Conservation (phyloP, 2,329 filamentous ascomycete genomes). For the Cadophora malorum region DNA sequence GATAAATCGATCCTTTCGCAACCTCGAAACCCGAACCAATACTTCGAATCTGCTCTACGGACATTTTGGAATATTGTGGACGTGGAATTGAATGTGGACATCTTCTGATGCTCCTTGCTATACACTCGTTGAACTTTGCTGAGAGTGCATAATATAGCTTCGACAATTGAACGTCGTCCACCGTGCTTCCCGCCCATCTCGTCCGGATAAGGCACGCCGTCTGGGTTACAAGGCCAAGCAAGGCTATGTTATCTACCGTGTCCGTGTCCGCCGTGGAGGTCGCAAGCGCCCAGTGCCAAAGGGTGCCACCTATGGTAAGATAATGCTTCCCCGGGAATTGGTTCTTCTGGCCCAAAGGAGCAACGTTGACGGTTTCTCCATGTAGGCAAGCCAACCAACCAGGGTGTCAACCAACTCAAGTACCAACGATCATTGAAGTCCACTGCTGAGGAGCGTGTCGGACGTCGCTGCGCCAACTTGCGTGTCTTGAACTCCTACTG, state of each 20-base stretch:
- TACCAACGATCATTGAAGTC: slow-evolving; percentile 99
- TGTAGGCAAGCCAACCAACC: slow-evolving; percentile 99
- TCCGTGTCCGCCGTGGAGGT: slow-evolving; percentile 97
- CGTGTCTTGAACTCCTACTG: slow-evolving; percentile 99
- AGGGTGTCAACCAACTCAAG: slow-evolving; percentile 99
- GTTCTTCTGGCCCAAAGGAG: background rate
- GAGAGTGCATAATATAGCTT: slow-evolving; percentile 99
- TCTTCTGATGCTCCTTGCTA: slow-evolving; percentile 65
- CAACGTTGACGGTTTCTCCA: slow-evolving; percentile 13
- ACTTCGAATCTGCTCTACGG: slow-evolving; percentile 43
- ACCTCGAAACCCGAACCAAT: slow-evolving; percentile 42
- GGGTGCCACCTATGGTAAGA: slow-evolving; percentile 97
- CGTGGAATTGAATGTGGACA: slow-evolving; percentile 41
- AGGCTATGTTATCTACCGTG: slow-evolving; percentile 99
- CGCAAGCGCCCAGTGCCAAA: slow-evolving; percentile 96
- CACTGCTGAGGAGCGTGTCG: slow-evolving; percentile 99
- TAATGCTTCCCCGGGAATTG: background rate
- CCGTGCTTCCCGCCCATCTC: slow-evolving; percentile 96
- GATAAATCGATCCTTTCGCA: slow-evolving; percentile 54
- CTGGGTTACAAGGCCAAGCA: slow-evolving; percentile 99
- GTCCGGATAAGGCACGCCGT: slow-evolving; percentile 99
- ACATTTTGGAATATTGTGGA: slow-evolving; percentile 42
- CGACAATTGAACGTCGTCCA: slow-evolving; percentile 99
- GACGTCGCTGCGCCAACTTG: slow-evolving; percentile 97
- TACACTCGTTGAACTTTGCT: slow-evolving; percentile 99